Evolutionary conservation across 129 eudicot species (phyloP).

Genomic region (Escallonia rubra): DNA sequence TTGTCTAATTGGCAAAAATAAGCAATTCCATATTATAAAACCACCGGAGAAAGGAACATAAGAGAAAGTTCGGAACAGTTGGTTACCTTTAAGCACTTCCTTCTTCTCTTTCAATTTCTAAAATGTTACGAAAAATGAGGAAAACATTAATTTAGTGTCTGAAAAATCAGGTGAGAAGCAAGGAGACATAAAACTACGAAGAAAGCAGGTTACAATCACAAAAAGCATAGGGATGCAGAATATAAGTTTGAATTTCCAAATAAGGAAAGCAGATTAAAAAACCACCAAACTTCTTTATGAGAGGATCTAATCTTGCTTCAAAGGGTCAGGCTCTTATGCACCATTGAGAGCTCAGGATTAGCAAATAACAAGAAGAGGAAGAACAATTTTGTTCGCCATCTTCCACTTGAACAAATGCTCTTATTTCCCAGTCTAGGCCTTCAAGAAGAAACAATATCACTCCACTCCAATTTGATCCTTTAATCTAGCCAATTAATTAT

Average conservation of each 20-base stretch:
- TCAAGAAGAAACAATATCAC: no score
- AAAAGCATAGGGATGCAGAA: not conserved
- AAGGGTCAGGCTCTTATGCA: no score
- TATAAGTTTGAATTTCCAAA: not conserved
- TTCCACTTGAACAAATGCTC: not conserved
- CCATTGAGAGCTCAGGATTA: no score
- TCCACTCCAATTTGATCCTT: no score
- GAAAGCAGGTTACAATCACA: not conserved
- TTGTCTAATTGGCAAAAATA: constrained; percentile 23
- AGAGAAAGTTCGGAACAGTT: constrained; percentile 2
- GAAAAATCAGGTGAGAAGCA: not conserved
- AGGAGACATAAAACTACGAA: not conserved
- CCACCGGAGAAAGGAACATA: not conserved
- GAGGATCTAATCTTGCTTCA: no score
- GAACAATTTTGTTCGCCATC: no score
- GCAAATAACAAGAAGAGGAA: no score
- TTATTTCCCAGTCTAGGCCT: not conserved
- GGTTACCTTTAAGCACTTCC: constrained; percentile 56
- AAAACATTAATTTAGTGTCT: constrained; percentile 2
- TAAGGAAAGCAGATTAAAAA: not conserved
- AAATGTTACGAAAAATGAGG: constrained; percentile 12
- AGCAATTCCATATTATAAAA: not conserved
- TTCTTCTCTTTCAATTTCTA: constrained; percentile 64
- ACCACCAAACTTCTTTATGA: not conserved
- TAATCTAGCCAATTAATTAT: no score